Base-by-base conservation (phyloP, 768 basidiomycete species). In the Rhodocollybia butyracea region DNA sequence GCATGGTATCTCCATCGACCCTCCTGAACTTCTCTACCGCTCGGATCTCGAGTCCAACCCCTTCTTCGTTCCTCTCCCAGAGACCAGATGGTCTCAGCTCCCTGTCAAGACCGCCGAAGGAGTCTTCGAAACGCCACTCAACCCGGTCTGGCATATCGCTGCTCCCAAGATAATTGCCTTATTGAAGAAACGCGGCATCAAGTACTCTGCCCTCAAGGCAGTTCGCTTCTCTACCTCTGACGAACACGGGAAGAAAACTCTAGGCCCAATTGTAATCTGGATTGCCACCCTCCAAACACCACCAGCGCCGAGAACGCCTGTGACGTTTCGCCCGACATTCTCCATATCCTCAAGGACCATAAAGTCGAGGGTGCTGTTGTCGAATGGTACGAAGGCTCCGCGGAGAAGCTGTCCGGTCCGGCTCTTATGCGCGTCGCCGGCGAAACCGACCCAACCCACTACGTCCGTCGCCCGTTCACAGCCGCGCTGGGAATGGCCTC, bases 1-100 rank as follows among this genome's bases (percentile, higher is more conserved):
- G 58, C 55, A 73, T 40, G 72, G 73, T 46, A 63, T 74, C 66
- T 68, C 72, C 39, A n/a, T 2, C 58, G 57, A 70, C 65, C 70
- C 61, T 65, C 73, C 71, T 26, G 22, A 69, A 42, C 73, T 74
- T 58, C 34, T 74, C 19, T 72, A 60, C 34, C 70, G 72, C 42
- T 72, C 70, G 1, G 66, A 73, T 60, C 51, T 69, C 61, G 24
- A 55, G 17, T 6, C 7, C 3, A 15, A 21, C 21, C 39, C 39
- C 21, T 40, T 40, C 17, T 7, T n/a, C 11, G 21, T 40, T 21
- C 39, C 39, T 17, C 17, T n/a, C 7, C 17, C 39, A n/a, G 17
- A 12, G 7, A 6, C 17, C 17, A 40, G 39, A n/a, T 17, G 7
- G 7, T 40, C 39, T n/a, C 17, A 15, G 17, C 17, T 40, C 21